phyloP scores from a whole-genome alignment of 1,284 basidiomycete species.

The Malassezia arunalokei region DNA sequence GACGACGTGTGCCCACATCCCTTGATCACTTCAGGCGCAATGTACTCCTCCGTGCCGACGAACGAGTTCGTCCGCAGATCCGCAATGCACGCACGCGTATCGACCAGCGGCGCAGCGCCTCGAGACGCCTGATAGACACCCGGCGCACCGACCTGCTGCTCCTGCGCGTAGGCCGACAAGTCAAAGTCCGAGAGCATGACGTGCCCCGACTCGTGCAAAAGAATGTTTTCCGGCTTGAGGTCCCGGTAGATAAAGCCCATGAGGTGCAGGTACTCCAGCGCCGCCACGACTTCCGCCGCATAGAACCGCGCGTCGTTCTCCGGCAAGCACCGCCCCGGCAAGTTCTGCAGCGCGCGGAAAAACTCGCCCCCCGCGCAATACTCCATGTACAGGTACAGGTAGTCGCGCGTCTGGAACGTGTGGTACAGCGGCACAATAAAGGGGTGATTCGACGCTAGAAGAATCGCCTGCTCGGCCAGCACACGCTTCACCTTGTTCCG shows the following conservation, averaged over 20 bases:
- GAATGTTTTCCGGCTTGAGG: constrained; percentile 97
- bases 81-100: constrained; percentile 91
- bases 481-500: constrained; percentile 45
- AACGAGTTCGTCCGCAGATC: constrained; percentile 98
- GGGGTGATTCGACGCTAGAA: constrained; percentile 42
- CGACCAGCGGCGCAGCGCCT: constrained; percentile 83
- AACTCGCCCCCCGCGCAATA: constrained; percentile 99
- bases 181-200: constrained; percentile 99
- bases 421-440: constrained; percentile 46
- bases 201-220: constrained; percentile 95
- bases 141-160: constrained; percentile 60
- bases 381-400: constrained; percentile 46
- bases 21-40: constrained; percentile 96
- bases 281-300: constrained; percentile 94
- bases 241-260: constrained; percentile 99
- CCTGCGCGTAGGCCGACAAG: constrained; percentile 81
- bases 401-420: constrained; percentile 44
- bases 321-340: constrained; percentile 85
- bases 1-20: constrained; percentile 94
- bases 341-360: constrained; percentile 69
- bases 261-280: constrained; percentile 92
- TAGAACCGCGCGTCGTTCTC: constrained; percentile 96
- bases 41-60: constrained; percentile 98
- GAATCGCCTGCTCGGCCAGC: constrained; percentile 43
- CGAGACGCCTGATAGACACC: constrained; percentile 74